phyloP scores from a whole-genome alignment of 1,139 yeast species.

The Pichia inconspicua region DNA sequence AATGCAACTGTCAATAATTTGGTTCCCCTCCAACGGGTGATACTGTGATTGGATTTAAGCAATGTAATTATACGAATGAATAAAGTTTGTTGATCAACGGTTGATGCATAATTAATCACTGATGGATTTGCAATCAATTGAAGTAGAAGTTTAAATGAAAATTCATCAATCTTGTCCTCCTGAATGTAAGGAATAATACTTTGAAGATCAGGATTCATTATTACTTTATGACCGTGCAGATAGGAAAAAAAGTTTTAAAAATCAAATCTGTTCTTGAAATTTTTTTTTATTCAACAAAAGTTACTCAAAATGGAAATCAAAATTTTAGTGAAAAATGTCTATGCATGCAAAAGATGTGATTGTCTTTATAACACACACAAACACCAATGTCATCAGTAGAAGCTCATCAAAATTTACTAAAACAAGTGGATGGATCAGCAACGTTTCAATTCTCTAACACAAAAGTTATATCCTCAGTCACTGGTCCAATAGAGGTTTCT shows the following conservation, averaged over 20 bases:
- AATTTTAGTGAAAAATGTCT: neutral
- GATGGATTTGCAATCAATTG: constrained; percentile 20
- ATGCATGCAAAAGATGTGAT: neutral
- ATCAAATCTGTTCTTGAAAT: neutral
- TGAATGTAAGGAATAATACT: constrained; percentile 19
- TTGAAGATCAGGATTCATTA: constrained; percentile 8
- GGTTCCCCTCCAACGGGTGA: constrained; percentile 57
- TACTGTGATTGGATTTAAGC: constrained; percentile 41
- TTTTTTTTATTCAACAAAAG: neutral
- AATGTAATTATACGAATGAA: constrained; percentile 49
- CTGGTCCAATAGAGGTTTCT: constrained; percentile 82
- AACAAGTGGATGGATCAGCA: constrained; percentile 77
- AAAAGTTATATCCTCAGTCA: constrained; percentile 63
- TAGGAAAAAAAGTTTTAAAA: no score
- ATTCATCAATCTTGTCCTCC: constrained; percentile 15
- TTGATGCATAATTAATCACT: constrained; percentile 24
- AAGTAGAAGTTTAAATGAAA: constrained; percentile 13
- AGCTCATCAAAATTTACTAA: constrained; percentile 27
- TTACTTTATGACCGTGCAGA: neutral
- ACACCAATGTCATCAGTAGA: neutral
- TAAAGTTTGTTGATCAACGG: constrained; percentile 50
- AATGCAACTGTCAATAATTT: constrained; percentile 45
- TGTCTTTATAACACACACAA: neutral
- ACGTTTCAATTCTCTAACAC: constrained; percentile 44
- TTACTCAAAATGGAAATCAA: neutral